Conservation (phyloP, 2,329 filamentous ascomycete species). For the Xylaria sp. region DNA sequence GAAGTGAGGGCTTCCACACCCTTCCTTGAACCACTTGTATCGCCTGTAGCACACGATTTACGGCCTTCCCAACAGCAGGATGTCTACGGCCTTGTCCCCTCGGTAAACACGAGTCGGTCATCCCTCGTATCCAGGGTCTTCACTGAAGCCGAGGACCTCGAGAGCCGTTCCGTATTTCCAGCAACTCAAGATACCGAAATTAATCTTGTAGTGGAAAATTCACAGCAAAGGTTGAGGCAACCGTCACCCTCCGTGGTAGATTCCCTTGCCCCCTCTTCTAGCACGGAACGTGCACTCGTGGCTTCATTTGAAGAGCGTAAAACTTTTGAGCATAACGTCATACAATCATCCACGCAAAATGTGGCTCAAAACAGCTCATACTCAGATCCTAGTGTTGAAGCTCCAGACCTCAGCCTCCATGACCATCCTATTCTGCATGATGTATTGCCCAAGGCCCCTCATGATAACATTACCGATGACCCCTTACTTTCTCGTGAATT, state of each 20-base stretch:
- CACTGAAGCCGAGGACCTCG: slow-evolving; percentile 43
- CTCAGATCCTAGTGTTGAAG: slow-evolving; percentile 29
- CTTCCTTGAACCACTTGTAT: slow-evolving; percentile 31
- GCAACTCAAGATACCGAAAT: slow-evolving; percentile 51
- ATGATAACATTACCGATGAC: not conserved
- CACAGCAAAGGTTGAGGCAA: slow-evolving; percentile 40
- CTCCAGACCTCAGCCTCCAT: slow-evolving; percentile 19
- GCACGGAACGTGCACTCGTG: slow-evolving; percentile 44
- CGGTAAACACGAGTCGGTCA: slow-evolving; percentile 50
- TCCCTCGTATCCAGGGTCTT: slow-evolving; percentile 52
- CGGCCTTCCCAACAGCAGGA: slow-evolving; percentile 24
- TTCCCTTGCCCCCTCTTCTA: slow-evolving; percentile 43
- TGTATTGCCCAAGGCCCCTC: not conserved
- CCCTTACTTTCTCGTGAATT: slow-evolving; percentile 36
- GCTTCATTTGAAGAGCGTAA: slow-evolving; percentile 38
- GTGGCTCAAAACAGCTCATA: slow-evolving; percentile 26
- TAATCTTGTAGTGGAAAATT: slow-evolving; percentile 49
- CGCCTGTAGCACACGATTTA: slow-evolving; percentile 21
- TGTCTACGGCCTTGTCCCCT: slow-evolving; percentile 40
- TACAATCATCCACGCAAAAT: slow-evolving; percentile 15
- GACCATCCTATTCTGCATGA: slow-evolving; percentile 7
- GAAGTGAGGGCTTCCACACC: slow-evolving; percentile 40
- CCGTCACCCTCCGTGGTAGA: slow-evolving; percentile 36
- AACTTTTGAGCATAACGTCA: slow-evolving; percentile 29
- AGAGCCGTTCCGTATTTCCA: slow-evolving; percentile 33